Evolutionary conservation across 179 eudicot genomes (phyloP), one percentile per base, ranked within the genome.

Genomic region (Actinidia arguta): DNA sequence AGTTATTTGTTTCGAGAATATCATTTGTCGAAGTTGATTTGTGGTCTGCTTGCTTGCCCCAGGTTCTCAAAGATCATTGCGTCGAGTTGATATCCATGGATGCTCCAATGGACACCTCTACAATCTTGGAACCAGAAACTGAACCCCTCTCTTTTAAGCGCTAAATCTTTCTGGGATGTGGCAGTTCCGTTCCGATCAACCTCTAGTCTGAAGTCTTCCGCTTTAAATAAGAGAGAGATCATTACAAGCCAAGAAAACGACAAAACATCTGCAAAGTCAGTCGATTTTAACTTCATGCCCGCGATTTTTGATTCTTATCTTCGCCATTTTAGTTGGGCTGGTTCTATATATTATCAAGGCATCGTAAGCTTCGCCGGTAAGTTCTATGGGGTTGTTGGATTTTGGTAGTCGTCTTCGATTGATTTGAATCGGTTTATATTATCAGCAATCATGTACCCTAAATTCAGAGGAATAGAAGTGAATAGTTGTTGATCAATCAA

Each of bases 71-170:
- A 10, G 76, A 72, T 24, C 76, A 72, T 24, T 72, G 76, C 6
- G n/a, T 72, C 24, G 76, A 72, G 48, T 72, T 72, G 56, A 72
- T 72, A 58, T 72, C 76, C 18, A 72, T 72, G 76, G 76, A 72
- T 22, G 76, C 58, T 48, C 76, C 76, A 48, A 47, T 58, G 13
- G 76, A 72, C 24, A 20, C 76, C 56, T 72, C 56, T 12, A 72
- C 78, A 46, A 85, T 93, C 22, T 76, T 93, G 85, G 94, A 92
- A 85, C 92, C 88, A 24, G 98, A 96, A 86, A 79, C 75, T 39
- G 92, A 87, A 63, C 84, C 89, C 73, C 87, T 83, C 24, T 85
- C 78, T 42, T 42, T 83, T 88, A 69, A 78, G 87, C 50, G 55
- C 85, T 14, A 84, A 81, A 78, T 85, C 98, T 36, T 94, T 96